These are phyloP conservation scores for Paraconiothyrium brasiliense DNA, from an alignment of 2,329 filamentous ascomycete genomes.

Conservation along the genomic window DNA sequence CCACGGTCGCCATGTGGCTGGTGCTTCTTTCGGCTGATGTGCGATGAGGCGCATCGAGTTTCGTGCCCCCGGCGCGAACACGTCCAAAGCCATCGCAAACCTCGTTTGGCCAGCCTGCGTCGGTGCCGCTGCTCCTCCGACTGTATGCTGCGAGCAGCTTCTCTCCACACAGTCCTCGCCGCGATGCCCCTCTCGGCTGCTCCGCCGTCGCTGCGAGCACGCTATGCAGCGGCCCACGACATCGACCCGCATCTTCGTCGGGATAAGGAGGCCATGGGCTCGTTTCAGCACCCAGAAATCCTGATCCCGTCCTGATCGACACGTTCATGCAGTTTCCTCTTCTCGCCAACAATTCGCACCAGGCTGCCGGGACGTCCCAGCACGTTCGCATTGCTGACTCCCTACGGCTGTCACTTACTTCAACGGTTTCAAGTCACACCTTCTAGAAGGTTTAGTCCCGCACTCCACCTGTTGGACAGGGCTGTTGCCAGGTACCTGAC, in stretches of 20 bases:
- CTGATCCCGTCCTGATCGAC: constrained; percentile 23
- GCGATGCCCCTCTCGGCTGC: neutral
- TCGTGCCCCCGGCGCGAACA: constrained; percentile 23
- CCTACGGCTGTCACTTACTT: constrained; percentile 33
- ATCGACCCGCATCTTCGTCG: neutral
- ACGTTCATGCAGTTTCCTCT: constrained; percentile 38
- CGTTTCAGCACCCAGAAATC: constrained; percentile 35
- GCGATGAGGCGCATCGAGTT: constrained; percentile 31
- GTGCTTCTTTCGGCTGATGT: constrained; percentile 27
- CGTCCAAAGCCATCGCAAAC: constrained; percentile 7
- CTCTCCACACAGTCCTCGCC: neutral
- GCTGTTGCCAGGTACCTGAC: constrained; percentile 32
- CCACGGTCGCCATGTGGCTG: constrained; percentile 21
- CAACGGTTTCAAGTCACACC: constrained; percentile 39
- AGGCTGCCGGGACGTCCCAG: constrained; percentile 28
- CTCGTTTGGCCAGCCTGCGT: constrained; percentile 2
- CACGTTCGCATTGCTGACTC: constrained; percentile 23
- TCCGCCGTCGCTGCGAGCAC: neutral
- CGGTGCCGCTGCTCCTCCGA: constrained; percentile 11
- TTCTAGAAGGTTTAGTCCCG: constrained; percentile 40
- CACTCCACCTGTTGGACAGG: constrained; percentile 25
- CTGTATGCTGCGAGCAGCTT: neutral
- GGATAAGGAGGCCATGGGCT: constrained; percentile 19
- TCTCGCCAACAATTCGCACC: constrained; percentile 27
- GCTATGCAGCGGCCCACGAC: constrained; percentile 3